Evolutionary conservation across 345 rosid genomes (phyloP), one percentile per base, ranked within the genome.

Genomic region (Raphanus raphanistrum): DNA sequence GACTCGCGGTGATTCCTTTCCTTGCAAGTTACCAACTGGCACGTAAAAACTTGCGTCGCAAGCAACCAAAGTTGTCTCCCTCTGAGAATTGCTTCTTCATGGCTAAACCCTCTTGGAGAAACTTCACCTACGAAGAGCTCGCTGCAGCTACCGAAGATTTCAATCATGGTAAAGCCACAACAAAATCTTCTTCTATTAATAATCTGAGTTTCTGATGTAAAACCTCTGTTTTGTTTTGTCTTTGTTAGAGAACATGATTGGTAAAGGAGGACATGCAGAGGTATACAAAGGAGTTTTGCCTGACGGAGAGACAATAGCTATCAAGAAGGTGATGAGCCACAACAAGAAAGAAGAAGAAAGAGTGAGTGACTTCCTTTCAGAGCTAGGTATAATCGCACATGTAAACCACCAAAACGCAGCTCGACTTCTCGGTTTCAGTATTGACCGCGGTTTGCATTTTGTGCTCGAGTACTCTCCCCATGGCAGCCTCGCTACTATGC

Each of bases 301-400:
- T 1, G 88, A 89, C 62, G 96, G 97, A 38, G 89, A 81, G 62
- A 63, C 83, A 0, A 90, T 94, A 7, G 98, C 98, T 6, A 90
- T 94, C 12, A 94, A 92, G 92, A 89, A 85, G 87, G 81, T 92
- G 29, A 76, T 85, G 73, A 87, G 85, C 70, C 75, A 83, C 5
- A 84, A 82, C 6, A 90, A 85, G 77, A 84, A 85, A 45, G 90
- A 90, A 64, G 95, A 88, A 76, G 85, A 77, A 4, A 72, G 85
- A 77, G 81, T 82, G 1, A 86, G 87, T 0, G 92, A 92, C 84
- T 94, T 92, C 80, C 77, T 94, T 25, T 84, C 97, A 1, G 98
- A 94, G 79, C 96, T 94, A 5, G 98, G 98, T 76, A 94, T 94
- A 52, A 88, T 94, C 45, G 98, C 98, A n/a, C 97, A 94, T 66